Evolutionary conservation across 164 flowering plant genomes (phyloP), one percentile per base, ranked within the genome.

Genomic region (Brasenia schreberi): DNA sequence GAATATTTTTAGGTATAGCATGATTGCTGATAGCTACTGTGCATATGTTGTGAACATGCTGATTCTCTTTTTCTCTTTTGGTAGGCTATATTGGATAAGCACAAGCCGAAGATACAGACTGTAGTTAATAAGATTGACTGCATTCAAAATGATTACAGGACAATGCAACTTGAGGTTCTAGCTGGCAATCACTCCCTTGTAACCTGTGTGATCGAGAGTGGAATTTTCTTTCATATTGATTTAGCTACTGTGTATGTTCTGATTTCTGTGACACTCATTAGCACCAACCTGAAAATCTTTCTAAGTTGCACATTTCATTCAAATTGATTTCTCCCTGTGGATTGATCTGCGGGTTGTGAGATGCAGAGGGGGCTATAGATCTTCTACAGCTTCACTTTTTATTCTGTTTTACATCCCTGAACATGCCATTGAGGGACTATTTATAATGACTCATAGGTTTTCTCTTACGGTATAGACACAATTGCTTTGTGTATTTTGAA

Each of bases 111-210:
- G 81, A 88, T 94, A 74, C 83, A 81, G 74, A 91, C 97, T 60
- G 97, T 94, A 73, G 97, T 94, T 67, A 91, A 88, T 73, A 94
- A 94, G 78, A 75, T 75, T 67, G 95, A 94, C 76, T 80, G 84
- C 43, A 94, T 94, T 67, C 83, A 87, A 23, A 87, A 87, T 77
- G 89, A 85, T 71, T 94, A 80, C 77, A 84, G 96, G 74, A 91
- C 96, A n/a, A 91, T 91, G 96, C 87, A 89, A 77, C 93, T 94
- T 64, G 96, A 91, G 78, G 89, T 94, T 80, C 79, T 94, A 68
- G 92, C 90, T 59, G 96, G 99, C 74, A 94, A 94, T 70, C 86
- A 75, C 71, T 91, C 97, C 63, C 89, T 94, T 74, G 88, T 85
- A 63, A 84, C 99, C 61, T 81, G 81, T 11, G 83, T 91, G 1